phyloP scores from a whole-genome alignment of 176 grass and related monocot genomes.

The Alloteropsis semialata region DNA sequence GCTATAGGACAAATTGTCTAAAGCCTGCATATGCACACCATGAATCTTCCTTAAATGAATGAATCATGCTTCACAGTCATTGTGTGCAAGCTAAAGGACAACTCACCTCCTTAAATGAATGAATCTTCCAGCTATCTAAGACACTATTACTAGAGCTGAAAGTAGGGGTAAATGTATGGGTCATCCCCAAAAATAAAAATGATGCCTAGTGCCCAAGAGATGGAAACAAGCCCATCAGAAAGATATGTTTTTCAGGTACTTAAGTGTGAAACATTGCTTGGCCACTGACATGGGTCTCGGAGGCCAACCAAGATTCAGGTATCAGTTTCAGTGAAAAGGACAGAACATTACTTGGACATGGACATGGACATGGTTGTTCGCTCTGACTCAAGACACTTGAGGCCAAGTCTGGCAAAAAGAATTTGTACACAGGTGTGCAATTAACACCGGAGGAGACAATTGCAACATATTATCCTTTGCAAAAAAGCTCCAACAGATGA shows the following conservation, averaged over 20 bases:
- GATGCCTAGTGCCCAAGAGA: not conserved
- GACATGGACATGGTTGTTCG: not conserved
- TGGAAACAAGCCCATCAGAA: not conserved
- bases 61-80: no score
- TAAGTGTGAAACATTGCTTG: not conserved
- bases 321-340: not conserved
- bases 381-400: not conserved
- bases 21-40: not conserved
- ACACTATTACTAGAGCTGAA: not conserved
- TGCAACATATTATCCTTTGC: not conserved
- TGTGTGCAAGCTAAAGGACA: no score
- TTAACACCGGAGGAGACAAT: no score
- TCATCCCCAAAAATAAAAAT: not conserved
- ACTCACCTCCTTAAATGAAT: not conserved
- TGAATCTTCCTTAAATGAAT: not conserved
- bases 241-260: not conserved
- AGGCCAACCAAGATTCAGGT: not conserved
- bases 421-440: not conserved
- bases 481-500: no score
- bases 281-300: not conserved
- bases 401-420: not conserved
- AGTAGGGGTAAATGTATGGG: not conserved
- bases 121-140: not conserved
- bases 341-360: not conserved
- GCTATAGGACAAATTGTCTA: not conserved